phyloP scores from a whole-genome alignment of 306 rosid species.

The Begonia peltatifolia region DNA sequence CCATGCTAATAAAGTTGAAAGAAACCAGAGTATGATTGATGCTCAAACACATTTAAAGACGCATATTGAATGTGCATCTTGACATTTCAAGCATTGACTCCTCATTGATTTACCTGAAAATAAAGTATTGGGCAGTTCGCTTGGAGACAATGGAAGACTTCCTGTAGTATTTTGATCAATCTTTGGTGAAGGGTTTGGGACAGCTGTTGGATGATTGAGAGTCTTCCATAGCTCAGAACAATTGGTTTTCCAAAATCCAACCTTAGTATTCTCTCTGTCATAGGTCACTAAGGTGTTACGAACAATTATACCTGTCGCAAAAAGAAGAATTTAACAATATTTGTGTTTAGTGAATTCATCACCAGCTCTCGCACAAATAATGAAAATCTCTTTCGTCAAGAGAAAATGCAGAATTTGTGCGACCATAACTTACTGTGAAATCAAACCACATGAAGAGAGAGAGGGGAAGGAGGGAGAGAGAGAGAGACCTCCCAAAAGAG shows the following conservation, averaged over 20 bases:
- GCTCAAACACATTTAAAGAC: no score
- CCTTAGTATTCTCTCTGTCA: slow-evolving; percentile 23
- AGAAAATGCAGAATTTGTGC: no score
- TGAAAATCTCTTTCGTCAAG: no score
- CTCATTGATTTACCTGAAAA: slow-evolving; percentile 17
- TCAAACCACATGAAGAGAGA: no score
- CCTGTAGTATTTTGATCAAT: no score
- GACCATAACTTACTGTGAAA: no score
- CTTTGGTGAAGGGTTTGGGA: neutral
- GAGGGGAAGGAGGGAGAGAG: neutral
- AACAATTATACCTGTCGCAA: slow-evolving; percentile 28
- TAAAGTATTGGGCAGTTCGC: slow-evolving; percentile 11
- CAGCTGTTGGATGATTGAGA: slow-evolving; percentile 15
- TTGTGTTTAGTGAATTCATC: no score
- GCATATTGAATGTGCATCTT: no score
- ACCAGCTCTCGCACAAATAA: no score
- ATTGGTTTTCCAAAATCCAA: slow-evolving; percentile 42
- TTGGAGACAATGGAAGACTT: neutral
- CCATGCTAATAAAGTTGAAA: no score
- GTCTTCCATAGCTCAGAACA: slow-evolving; percentile 40
- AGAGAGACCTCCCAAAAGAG: slow-evolving; percentile 29
- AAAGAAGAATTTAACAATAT: neutral
- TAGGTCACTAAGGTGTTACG: slow-evolving; percentile 45
- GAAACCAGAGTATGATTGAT: no score
- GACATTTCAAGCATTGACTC: no score